Base-by-base conservation (phyloP, 148 eudicot species). In the Gaultheria prostrata region DNA sequence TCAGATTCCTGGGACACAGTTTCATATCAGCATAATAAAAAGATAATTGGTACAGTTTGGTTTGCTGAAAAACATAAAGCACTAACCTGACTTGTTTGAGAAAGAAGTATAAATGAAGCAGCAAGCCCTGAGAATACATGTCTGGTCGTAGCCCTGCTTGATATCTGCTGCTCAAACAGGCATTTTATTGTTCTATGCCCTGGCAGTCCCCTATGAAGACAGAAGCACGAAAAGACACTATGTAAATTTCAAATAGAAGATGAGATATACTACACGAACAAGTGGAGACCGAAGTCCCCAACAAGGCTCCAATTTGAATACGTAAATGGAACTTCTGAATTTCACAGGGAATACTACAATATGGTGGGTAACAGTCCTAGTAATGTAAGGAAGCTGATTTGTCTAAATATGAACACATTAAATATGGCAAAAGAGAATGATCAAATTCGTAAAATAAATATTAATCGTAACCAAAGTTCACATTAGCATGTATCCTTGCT, bases 11-110 rank as follows among this genome's bases (percentile, higher is more conserved):
- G 26, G 12, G 32, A 35, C 11, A 24, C 11, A 26, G 7, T 14
- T 35, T 4, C 61, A 39, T 46, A 6, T 18, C 7, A 48, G 46
- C 28, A 33, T 6, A 26, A 28, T n/a, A 13, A 15, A 20, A 67
- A 63, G 56, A 33, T 6, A 50, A 53, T 70, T 33, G 13, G n/a
- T 17, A 82, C 3, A 54, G 24, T 65, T 49, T 63, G 50, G 32
- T 35, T 13, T 6, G 8, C 32, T 35, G 75, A 49, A n/a, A 43
- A 28, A 65, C 77, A 67, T 10, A 65, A 84, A 79, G 80, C 79
- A 92, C 95, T 76, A 79, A 96, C 99, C 95, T 87, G 88, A 86
- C 83, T 87, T n/a, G 90, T 77, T 80, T 89, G 97, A 49, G 99
- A 91, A 74, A 96, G 81, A 79, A 92, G 72, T 67, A 94, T 56